Base-by-base conservation (phyloP, 192 early-diverging fungal species). In the Backusella australiensis region DNA sequence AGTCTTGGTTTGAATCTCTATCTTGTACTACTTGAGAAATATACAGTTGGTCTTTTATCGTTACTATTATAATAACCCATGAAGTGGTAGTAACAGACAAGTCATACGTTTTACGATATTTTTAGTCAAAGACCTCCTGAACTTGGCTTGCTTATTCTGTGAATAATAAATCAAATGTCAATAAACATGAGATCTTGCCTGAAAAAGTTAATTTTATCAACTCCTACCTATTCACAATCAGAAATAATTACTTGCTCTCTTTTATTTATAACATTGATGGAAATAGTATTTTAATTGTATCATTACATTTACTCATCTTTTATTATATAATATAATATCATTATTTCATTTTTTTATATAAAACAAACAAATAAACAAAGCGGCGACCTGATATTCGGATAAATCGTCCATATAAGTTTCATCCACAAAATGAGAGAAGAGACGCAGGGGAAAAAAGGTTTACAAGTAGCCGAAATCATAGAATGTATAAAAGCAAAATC, bases 1-100 rank as follows among this genome's bases (percentile, higher is more conserved):
- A 63, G 46, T 0, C 56, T 63, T 63, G 56, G 56, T 63, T 63
- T 63, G 23, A 63, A 63, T 63, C 56, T 63, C n/a, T 63, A 63
- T 63, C 12, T 63, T 63, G 56, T 63, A 63, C 56, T n/a, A 63
- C 56, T 63, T 63, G 19, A 63, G 29, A 3, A n/a, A n/a, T 49
- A 19, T 17, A 49, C n/a, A 49, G 46, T 21, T 17, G 19, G 42
- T 44, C 42, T 44, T 44, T 44, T 44, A 44, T 44, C 42, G 46
- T 49, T 49, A 49, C 6, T 49, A 49, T 49, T n/a, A 49, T 49
- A 49, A 49, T 49, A 49, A 49, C 19, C 5, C 15, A 49, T 49
- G 19, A 49, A n/a, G 19, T 19, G 46, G 19, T 49, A 21, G 6
- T n/a, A 49, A 49, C 46, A 49, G 6, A n/a, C 46, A 49, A n/a